Base-by-base conservation (phyloP, 345 rosid genomes). In the Abelmoschus esculentus region DNA sequence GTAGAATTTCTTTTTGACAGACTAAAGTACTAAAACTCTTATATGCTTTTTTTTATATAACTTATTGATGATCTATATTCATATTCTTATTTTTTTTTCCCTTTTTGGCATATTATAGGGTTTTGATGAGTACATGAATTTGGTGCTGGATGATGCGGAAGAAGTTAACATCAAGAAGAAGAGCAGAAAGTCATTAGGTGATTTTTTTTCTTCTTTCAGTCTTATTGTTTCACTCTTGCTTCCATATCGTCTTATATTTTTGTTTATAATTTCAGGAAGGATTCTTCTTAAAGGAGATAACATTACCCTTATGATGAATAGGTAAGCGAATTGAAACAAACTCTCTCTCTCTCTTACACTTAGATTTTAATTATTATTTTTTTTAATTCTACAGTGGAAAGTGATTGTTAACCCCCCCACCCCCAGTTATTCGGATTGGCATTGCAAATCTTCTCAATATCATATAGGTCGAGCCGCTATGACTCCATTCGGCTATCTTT, bases 51-150 rank as follows among this genome's bases (percentile, higher is more conserved):
- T 18, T 11, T 38, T 31, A 38, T 62, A 17, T 38, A 38, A 38
- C 66, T 14, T 60, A 6, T 32, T 61, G 26, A 34, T n/a, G 8
- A 36, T 61, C 26, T n/a, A 40, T 63, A 10, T 10, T 40, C n/a
- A 17, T 31, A 49, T 63, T 65, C 36, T 26, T 66, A 26, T 22
- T 22, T 22, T 22, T 22, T 22, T 46, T 26, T 0, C 5, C 29
- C 14, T 7, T 0, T 46, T 46, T 13, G 11, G 19, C 2, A 26
- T 13, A 46, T 66, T 46, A 4, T 31, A 91, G 99, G 99, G 98
- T 1, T 92, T 95, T 73, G 98, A 90, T 66, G 99, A 95, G 76
- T 92, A 95, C 85, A 95, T 95, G 99, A 95, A 95, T 74, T 79
- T 95, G 68, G 99, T 95, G 44, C 78, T 92, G 73, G 99, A 92